Percentiles rank a stretch among this genome's conserved stretches.
Conservation (phyloP, 148 eudicot species). For the Rhododendron griersonianum region DNA sequence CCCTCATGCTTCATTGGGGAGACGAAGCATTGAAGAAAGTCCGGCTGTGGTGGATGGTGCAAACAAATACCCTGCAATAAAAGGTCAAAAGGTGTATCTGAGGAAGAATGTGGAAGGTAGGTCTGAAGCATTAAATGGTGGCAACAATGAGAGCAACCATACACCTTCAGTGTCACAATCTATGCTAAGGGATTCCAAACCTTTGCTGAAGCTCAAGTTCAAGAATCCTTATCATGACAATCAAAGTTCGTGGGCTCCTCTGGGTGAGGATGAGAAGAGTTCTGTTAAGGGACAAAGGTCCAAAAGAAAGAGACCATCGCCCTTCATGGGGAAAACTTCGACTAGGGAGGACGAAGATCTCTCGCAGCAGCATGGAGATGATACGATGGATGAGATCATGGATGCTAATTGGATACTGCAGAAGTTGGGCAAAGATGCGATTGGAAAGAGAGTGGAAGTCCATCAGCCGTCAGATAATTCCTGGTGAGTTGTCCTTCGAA, state of each 20-base stretch:
- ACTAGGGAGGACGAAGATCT: slow-evolving; percentile 39
- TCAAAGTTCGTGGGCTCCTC: slow-evolving; percentile 47
- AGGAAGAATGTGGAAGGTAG: slow-evolving; percentile 39
- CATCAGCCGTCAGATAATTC: slow-evolving; percentile 78
- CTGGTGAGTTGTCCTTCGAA: slow-evolving; percentile 50
- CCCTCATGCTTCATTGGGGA: slow-evolving; percentile 24
- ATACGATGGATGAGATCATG: slow-evolving; percentile 47
- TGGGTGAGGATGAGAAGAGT: slow-evolving; percentile 64
- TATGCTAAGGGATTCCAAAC: slow-evolving; percentile 57
- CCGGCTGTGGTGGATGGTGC: slow-evolving; percentile 19
- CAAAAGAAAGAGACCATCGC: slow-evolving; percentile 70
- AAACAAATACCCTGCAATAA: slow-evolving; percentile 28
- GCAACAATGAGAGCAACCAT: slow-evolving; percentile 26
- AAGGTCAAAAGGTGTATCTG: slow-evolving; percentile 39
- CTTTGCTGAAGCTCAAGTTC: slow-evolving; percentile 69
- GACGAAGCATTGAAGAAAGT: slow-evolving; percentile 30
- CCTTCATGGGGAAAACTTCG: slow-evolving; percentile 32
- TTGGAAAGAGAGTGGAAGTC: slow-evolving; percentile 93
- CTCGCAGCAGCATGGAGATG: slow-evolving; percentile 37
- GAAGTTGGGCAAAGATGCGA: slow-evolving; percentile 83
- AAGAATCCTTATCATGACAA: slow-evolving; percentile 56
- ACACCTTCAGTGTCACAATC: slow-evolving; percentile 31
- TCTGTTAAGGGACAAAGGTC: slow-evolving; percentile 87
- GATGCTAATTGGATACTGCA: slow-evolving; percentile 85
- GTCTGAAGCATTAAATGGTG: slow-evolving; percentile 29